Conservation (phyloP, 2,329 filamentous ascomycete genomes). For the Gnomoniopsis sp. region DNA sequence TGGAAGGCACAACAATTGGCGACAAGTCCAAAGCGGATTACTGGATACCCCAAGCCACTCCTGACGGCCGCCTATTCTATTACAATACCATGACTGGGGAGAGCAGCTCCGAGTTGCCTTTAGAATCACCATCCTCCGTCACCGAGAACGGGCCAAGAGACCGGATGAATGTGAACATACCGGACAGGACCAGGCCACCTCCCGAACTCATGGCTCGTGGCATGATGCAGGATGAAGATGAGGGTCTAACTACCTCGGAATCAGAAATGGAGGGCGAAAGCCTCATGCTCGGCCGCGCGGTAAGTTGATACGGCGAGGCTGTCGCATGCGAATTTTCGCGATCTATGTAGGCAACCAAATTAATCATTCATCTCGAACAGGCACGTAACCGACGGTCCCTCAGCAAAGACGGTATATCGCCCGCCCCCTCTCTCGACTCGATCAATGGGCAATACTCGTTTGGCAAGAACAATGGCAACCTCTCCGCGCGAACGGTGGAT, state of each 20-base stretch:
- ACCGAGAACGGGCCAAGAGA: conserved; percentile 85
- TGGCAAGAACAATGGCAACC: conserved; percentile 38
- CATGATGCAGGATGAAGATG: conserved; percentile 78
- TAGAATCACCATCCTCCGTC: conserved; percentile 80
- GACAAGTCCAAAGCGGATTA: conserved; percentile 88
- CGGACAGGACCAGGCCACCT: conserved; percentile 85
- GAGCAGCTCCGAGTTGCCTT: conserved; percentile 87
- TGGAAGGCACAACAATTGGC: conserved; percentile 60
- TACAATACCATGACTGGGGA: conserved; percentile 98
- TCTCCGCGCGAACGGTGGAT: conserved; percentile 27
- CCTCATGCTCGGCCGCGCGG: conserved; percentile 64
- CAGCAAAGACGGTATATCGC: conserved; percentile 67
- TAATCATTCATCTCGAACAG: conserved; percentile 28
- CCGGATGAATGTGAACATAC: conserved; percentile 82
- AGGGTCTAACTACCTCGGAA: conserved; percentile 79
- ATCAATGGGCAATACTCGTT: conserved; percentile 66
- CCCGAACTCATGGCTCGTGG: conserved; percentile 88
- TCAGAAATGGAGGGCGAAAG: conserved; percentile 80
- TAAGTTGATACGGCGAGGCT: conserved; percentile 38
- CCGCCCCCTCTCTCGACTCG: conserved; percentile 88
- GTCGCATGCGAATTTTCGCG: no score
- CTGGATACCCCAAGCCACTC: conserved; percentile 96
- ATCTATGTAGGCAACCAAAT: no score
- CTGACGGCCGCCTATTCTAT: conserved; percentile 90
- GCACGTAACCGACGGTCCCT: conserved; percentile 64